Percentiles rank a stretch among this genome's conserved stretches.
Conservation (phyloP, 2,329 filamentous ascomycete species). For the Fusarium irregulare region DNA sequence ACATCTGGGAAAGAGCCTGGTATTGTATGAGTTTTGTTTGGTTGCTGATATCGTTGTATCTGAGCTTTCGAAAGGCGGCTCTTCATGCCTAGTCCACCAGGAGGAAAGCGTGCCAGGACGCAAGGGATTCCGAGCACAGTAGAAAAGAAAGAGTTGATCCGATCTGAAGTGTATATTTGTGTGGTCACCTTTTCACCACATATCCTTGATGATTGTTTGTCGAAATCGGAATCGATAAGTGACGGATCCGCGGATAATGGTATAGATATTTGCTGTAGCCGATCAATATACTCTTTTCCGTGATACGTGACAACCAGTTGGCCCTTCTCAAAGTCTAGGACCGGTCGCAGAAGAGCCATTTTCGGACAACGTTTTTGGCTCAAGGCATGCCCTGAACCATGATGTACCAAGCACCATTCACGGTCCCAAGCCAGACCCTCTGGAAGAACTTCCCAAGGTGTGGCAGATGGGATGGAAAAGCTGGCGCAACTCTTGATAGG, state of each 20-base stretch:
- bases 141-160: constrained; percentile 82
- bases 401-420: constrained; percentile 94
- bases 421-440: constrained; percentile 95
- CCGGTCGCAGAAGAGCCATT: constrained; percentile 86
- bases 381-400: constrained; percentile 83
- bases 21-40: constrained; percentile 47
- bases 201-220: constrained; percentile 70
- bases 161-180: constrained; percentile 73
- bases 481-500: constrained; percentile 95
- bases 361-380: constrained; percentile 89
- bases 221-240: constrained; percentile 59
- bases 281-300: constrained; percentile 46
- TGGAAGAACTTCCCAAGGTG: constrained; percentile 78
- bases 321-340: constrained; percentile 75
- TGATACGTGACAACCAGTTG: constrained; percentile 70
- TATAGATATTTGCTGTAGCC: constrained; percentile 57
- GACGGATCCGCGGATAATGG: constrained; percentile 76
- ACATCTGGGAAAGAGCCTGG: constrained; percentile 66
- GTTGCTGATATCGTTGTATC: constrained; percentile 67
- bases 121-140: constrained; percentile 81
- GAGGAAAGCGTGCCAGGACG: constrained; percentile 84
- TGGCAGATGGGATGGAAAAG: constrained; percentile 72
- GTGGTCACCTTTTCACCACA: constrained; percentile 84
- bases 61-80: constrained; percentile 79
- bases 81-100: constrained; percentile 68